Percentiles rank a stretch among this genome's conserved stretches.
Conservation (phyloP, 352 stramenopile species). For the Peronosclerospora sorghi region DNA sequence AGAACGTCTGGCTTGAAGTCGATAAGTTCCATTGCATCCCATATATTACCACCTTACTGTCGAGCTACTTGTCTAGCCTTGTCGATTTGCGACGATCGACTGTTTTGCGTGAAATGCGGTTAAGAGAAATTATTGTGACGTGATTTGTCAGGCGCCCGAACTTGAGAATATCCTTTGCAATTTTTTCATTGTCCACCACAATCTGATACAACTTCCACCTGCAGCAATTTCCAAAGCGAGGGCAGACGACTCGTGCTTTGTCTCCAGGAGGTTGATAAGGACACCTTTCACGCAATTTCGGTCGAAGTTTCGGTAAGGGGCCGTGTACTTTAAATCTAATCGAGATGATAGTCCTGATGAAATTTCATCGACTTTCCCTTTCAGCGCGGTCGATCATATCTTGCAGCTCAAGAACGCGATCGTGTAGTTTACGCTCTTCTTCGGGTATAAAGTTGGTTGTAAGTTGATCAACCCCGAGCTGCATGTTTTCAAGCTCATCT, state of each 20-base stretch:
- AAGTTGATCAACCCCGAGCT: slow-evolving; percentile 36
- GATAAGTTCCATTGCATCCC: slow-evolving; percentile 93
- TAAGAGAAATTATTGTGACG: slow-evolving; percentile 99
- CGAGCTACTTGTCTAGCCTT: slow-evolving; percentile 78
- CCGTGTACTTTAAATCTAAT: slow-evolving; percentile 95
- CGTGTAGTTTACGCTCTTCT: slow-evolving; percentile 53
- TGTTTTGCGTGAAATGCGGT: no score
- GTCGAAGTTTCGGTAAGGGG: no score
- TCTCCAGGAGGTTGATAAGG: slow-evolving; percentile 92
- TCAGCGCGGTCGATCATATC: slow-evolving; percentile 53
- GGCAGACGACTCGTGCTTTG: slow-evolving; percentile 88
- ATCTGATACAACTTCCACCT: no score
- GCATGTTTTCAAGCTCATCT: no score
- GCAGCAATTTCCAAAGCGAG: slow-evolving; percentile 97
- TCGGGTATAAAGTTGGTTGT: slow-evolving; percentile 67
- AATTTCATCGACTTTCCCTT: slow-evolving; percentile 87
- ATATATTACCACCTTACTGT: slow-evolving; percentile 84
- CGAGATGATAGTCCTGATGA: slow-evolving; percentile 87
- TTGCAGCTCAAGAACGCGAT: slow-evolving; percentile 48
- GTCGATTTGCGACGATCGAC: slow-evolving; percentile 66
- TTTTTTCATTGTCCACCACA: no score
- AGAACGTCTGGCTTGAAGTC: no score
- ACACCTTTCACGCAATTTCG: slow-evolving; percentile 94
- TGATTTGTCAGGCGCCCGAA: slow-evolving; percentile 92
- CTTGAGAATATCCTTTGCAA: slow-evolving; percentile 95